Evolutionary conservation across 306 rosid genomes (phyloP), one percentile per base, ranked within the genome.

Genomic region (Echinosophora koreensis): DNA sequence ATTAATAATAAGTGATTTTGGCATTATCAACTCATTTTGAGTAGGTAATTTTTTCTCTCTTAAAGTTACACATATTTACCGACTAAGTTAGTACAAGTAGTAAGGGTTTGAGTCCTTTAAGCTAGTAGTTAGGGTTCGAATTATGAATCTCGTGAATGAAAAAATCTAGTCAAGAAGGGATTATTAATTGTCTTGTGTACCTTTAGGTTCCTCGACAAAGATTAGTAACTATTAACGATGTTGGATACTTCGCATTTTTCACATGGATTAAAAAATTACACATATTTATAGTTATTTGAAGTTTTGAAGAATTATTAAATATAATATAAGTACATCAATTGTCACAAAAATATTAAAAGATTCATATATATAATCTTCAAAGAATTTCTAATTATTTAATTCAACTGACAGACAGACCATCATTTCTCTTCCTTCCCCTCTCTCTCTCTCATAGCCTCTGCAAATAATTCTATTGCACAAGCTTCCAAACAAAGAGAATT

Each of bases 401-500:
- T 80, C 70, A 81, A 81, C 72, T 81, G 84, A 88, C 90, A 71
- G 88, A 89, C 84, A 70, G 89, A 88, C 87, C 92, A 87, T 84
- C 94, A 84, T 86, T 80, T 59, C 28, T 79, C 46, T 73, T 22
- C 54, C 38, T 60, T 78, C 71, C 76, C 59, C 52, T 46, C 69
- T 44, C 67, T 70, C 44, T 61, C 81, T 61, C 81, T 52, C 71
- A 65, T 42, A 52, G 77, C 64, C 46, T 72, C 74, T 83, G 87
- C 86, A 83, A 78, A 81, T 81, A 86, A 88, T 83, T 87, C 78
- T 64, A 76, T 70, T 78, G 74, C 97, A 89, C 93, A 95, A 92
- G 84, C 90, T 89, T 95, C 97, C 97, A 95, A 91, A 90, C 76
- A 87, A 87, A 91, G 88, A 82, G 89, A 91, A 95, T 90, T 88